Base-by-base conservation (phyloP, 345 rosid genomes). In the Hibiscus tridactylites region DNA sequence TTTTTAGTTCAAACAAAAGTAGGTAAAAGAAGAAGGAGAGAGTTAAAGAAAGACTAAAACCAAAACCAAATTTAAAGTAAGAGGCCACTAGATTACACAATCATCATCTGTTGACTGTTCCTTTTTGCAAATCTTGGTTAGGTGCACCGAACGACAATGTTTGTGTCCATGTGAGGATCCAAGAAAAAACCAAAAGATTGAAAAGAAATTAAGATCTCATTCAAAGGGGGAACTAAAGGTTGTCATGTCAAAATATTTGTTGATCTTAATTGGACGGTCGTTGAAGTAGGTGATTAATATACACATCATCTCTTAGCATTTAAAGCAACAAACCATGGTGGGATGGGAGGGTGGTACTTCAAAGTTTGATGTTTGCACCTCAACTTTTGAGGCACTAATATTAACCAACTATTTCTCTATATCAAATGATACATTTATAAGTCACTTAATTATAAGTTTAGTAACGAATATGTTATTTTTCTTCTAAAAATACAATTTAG, bases 91-190 rank as follows among this genome's bases (percentile, higher is more conserved):
- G 24, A 21, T 21, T 21, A 21, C 24, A 52, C 6, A 52, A 52
- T 53, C 57, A 16, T 47, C 15, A 47, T 47, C 1, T 3, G 16
- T 12, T 47, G 52, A 47, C 52, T 47, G 52, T 47, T 47, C 52
- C 16, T 47, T 47, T 47, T 47, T 46, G n/a, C 13, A 24, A 28
- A 24, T 66, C 56, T 69, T 33, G 15, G 65, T 61, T 69, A 69
- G 72, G 72, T 52, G 33, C 72, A 69, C 62, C 72, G 16, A 47
- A 47, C 15, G 52, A 17, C 33, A 24, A 3, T n/a, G 19, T 52
- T 47, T 35, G 39, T 33, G 15, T 68, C 57, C 47, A 6, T 29
- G 44, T 35, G 50, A 35, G 72, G 54, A 69, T 69, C 72, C 72
- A 33, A 69, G 28, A 60, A 4, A 33, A n/a, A n/a, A n/a, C n/a